Conservation (phyloP, 2,329 filamentous ascomycete species). For the Penicillium janthinellum region DNA sequence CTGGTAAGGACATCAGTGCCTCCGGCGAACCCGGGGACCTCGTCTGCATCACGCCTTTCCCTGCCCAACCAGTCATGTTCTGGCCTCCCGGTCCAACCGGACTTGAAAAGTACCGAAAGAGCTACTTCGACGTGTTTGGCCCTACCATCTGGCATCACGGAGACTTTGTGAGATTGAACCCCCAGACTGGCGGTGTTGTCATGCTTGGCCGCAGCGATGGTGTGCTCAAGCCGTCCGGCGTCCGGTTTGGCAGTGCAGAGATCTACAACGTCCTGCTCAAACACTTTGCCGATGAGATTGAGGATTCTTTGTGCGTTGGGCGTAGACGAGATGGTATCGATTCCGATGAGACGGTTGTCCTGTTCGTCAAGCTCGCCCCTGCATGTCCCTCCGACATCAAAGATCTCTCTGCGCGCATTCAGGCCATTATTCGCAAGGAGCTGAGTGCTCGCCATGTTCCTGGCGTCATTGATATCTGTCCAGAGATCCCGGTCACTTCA, state of each 20-base stretch:
- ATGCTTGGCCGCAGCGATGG: constrained; percentile 95
- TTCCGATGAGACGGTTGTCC: constrained; percentile 79
- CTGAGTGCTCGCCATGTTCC: constrained; percentile 90
- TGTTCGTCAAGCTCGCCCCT: constrained; percentile 77
- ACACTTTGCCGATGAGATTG: constrained; percentile 75
- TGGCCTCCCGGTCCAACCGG: constrained; percentile 69
- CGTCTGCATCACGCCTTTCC: constrained; percentile 83
- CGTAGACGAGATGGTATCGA: constrained; percentile 69
- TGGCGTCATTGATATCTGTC: constrained; percentile 75
- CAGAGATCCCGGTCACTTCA: constrained; percentile 84
- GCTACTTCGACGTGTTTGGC: constrained; percentile 84
- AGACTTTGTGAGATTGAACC: constrained; percentile 79
- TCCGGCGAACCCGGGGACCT: constrained; percentile 79
- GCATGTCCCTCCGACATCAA: constrained; percentile 49
- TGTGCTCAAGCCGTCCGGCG: constrained; percentile 86
- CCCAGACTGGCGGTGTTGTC: constrained; percentile 71
- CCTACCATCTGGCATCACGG: constrained; percentile 82
- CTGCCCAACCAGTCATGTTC: constrained; percentile 87
- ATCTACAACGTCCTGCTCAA: constrained; percentile 93
- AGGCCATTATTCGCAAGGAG: constrained; percentile 69
- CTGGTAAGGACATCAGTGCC: constrained; percentile 59
- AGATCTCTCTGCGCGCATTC: constrained; percentile 65
- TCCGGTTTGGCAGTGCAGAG: constrained; percentile 90
- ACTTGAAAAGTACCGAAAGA: constrained; percentile 73
- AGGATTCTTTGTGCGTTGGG: constrained; percentile 87